Conservation (phyloP, 1,284 basidiomycete genomes). For the Mrakiaceae sp. region DNA sequence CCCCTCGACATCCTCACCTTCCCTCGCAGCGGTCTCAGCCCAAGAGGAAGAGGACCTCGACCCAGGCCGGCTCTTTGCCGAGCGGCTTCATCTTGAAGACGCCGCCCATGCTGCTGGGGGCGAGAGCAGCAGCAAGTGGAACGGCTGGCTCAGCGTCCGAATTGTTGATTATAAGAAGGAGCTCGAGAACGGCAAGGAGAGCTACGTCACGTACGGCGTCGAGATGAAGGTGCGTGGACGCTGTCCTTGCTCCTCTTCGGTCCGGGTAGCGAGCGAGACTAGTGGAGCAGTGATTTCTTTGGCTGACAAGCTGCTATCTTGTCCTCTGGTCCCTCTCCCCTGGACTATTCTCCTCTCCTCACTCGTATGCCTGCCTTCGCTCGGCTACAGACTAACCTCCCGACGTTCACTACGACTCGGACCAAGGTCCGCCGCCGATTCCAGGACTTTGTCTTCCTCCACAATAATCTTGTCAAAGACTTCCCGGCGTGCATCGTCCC, state of each 20-base stretch:
- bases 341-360: background rate
- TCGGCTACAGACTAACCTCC: slow-evolving; percentile 28
- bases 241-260: background rate
- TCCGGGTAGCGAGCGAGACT: background rate
- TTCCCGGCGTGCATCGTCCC: slow-evolving; percentile 96
- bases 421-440: slow-evolving; percentile 76
- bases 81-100: background rate
- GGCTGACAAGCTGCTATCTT: background rate
- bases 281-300: background rate
- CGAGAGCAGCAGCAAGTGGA: slow-evolving; percentile 66
- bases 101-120: background rate
- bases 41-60: background rate
- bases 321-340: too few species aligned
- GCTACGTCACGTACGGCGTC: slow-evolving; percentile 90
- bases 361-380: background rate
- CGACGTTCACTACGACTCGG: slow-evolving; percentile 37
- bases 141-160: slow-evolving; percentile 70
- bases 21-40: background rate
- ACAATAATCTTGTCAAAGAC: slow-evolving; percentile 75
- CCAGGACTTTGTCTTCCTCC: slow-evolving; percentile 92
- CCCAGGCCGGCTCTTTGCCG: background rate
- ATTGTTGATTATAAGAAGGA: slow-evolving; percentile 92
- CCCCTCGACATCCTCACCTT: background rate
- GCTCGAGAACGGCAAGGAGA: slow-evolving; percentile 88
- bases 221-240: slow-evolving; percentile 60